phyloP scores from a whole-genome alignment of 352 stramenopile genomes.

The Aphanomyces cochlioides region DNA sequence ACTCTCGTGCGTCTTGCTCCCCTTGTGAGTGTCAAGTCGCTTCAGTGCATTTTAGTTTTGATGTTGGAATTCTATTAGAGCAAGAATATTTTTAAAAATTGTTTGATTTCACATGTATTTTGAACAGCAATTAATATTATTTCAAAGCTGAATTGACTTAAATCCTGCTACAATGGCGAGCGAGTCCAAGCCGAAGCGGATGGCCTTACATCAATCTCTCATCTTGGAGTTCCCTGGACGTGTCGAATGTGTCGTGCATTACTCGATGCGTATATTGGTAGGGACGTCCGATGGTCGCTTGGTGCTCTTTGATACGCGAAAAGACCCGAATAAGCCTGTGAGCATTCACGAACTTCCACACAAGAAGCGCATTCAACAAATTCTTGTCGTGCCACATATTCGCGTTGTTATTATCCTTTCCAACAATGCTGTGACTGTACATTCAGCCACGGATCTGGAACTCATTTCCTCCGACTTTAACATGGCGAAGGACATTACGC shows the following conservation, averaged over 20 bases:
- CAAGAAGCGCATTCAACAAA: conserved; percentile 67
- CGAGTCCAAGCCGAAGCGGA: conserved; percentile 24
- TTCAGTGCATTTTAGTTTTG: too few relatives aligned
- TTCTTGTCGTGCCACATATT: conserved; percentile 81
- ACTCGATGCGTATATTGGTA: conserved; percentile 82
- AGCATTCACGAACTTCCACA: conserved; percentile 67
- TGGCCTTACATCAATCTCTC: conserved; percentile 42
- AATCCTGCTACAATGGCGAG: not conserved
- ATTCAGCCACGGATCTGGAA: conserved; percentile 77
- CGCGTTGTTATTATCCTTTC: conserved; percentile 81
- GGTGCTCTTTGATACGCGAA: conserved; percentile 86
- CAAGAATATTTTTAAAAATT: too few relatives aligned
- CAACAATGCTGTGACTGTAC: conserved; percentile 65
- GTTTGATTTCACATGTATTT: not conserved
- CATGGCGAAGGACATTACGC: conserved; percentile 61
- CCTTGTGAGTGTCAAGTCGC: too few relatives aligned
- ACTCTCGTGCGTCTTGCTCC: too few relatives aligned
- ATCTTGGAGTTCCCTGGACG: conserved; percentile 74
- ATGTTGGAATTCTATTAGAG: too few relatives aligned
- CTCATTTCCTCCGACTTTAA: conserved; percentile 76
- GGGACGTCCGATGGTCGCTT: conserved; percentile 73
- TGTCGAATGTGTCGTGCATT: conserved; percentile 81
- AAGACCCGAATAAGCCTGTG: conserved; percentile 37
- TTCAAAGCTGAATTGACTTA: conserved; percentile 18
- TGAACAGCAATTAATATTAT: not conserved